phyloP scores from a whole-genome alignment of 805 yeast genomes.

The Kodamaea lidongshanica region DNA sequence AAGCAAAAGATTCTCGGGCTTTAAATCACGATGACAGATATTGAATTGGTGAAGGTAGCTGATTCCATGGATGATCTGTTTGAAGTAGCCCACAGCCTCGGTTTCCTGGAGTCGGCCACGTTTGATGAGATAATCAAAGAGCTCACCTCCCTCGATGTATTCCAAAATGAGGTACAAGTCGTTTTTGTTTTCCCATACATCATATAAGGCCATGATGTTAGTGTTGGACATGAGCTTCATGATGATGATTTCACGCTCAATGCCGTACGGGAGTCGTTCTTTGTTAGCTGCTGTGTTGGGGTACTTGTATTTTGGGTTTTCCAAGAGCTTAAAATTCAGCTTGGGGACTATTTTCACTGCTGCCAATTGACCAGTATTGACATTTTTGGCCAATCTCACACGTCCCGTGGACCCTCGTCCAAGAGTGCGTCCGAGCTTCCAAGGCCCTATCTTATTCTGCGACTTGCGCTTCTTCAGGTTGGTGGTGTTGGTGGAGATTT shows the following conservation, averaged over 20 bases:
- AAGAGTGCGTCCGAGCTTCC: slow-evolving; percentile 91
- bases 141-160: slow-evolving; percentile 96
- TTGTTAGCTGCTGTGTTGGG: slow-evolving; percentile 37
- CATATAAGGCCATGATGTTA: slow-evolving; percentile 71
- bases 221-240: slow-evolving; percentile 78
- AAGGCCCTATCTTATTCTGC: slow-evolving; percentile 78
- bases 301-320: slow-evolving; percentile 41
- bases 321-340: slow-evolving; percentile 50
- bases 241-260: slow-evolving; percentile 77
- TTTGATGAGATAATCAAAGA: slow-evolving; percentile 85
- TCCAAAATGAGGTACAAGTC: slow-evolving; percentile 83
- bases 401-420: slow-evolving; percentile 98
- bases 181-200: slow-evolving; percentile 83
- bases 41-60: slow-evolving; percentile 80
- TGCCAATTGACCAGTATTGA: slow-evolving; percentile 78
- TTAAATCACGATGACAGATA: slow-evolving; percentile 82
- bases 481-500: slow-evolving; percentile 39
- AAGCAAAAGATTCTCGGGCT: slow-evolving; percentile 72
- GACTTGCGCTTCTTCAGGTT: slow-evolving; percentile 38
- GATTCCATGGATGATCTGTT: slow-evolving; percentile 78
- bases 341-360: slow-evolving; percentile 97
- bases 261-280: slow-evolving; percentile 67
- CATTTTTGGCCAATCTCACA: slow-evolving; percentile 85
- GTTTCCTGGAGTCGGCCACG: slow-evolving; percentile 81
- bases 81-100: slow-evolving; percentile 86